Evolutionary conservation across 495 filamentous ascomycete genomes (phyloP).

Genomic region (Pseudomonodictys pantanalensis): DNA sequence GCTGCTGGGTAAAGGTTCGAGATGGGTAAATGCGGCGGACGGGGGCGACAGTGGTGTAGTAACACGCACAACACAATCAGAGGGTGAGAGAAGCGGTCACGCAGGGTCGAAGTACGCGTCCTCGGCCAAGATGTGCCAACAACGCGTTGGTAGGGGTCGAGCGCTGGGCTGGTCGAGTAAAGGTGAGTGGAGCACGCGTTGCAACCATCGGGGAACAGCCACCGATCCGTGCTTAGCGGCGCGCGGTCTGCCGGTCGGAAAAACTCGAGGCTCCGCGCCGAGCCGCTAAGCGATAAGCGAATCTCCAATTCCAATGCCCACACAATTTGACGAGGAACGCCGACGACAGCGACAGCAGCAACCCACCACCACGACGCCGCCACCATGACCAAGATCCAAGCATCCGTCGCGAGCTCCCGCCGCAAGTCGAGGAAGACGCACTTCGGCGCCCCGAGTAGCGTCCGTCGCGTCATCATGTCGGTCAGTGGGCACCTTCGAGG

Average conservation of each 20-base stretch:
- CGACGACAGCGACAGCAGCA: slow-evolving; percentile 19
- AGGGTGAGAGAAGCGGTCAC: neutral
- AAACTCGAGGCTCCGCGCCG: neutral
- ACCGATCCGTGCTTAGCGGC: neutral
- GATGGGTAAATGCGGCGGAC: neutral
- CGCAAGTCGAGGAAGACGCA: slow-evolving; percentile 97
- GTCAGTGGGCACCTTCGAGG: slow-evolving; percentile 43
- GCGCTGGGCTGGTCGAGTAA: neutral
- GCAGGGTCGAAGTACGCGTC: neutral
- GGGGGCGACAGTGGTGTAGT: neutral
- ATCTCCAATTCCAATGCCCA: slow-evolving; percentile 8
- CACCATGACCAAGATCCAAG: slow-evolving; percentile 58
- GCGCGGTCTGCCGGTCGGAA: neutral
- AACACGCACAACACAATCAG: neutral
- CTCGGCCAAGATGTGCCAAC: neutral
- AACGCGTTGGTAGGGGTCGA: neutral
- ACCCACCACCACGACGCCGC: slow-evolving; percentile 15
- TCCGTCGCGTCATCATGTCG: slow-evolving; percentile 83
- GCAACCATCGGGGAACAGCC: neutral
- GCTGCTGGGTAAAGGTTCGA: slow-evolving; percentile 1
- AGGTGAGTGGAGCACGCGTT: neutral
- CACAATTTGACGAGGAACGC: slow-evolving; percentile 20
- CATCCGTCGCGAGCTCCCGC: slow-evolving; percentile 55
- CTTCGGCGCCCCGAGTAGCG: slow-evolving; percentile 86
- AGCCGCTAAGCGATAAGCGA: slow-evolving; percentile 23